Evolutionary conservation across 2,329 filamentous ascomycete genomes (phyloP).

Genomic region (Phialophora tarda): DNA sequence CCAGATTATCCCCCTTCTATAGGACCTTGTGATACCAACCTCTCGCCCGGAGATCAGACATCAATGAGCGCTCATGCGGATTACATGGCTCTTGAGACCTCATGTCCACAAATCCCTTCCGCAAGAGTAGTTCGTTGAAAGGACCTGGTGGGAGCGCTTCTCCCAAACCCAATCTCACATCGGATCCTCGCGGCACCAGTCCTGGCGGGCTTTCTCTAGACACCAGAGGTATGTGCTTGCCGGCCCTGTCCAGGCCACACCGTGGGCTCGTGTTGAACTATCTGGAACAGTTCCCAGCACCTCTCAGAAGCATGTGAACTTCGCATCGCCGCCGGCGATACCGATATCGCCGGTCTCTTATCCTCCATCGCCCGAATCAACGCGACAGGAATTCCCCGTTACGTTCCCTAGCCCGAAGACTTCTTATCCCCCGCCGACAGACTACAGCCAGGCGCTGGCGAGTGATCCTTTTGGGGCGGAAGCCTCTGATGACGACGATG

Average conservation of each 20-base stretch:
- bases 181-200: slow-evolving; percentile 35
- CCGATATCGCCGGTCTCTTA: slow-evolving; percentile 39
- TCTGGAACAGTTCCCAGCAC: slow-evolving; percentile 24
- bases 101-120: slow-evolving; percentile 54
- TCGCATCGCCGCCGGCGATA: slow-evolving; percentile 37
- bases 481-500: slow-evolving; percentile 41
- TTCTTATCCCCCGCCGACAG: slow-evolving; percentile 17
- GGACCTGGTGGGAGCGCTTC: slow-evolving; percentile 42
- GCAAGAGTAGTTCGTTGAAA: slow-evolving; percentile 48
- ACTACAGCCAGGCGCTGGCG: slow-evolving; percentile 41
- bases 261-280: slow-evolving; percentile 5
- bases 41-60: slow-evolving; percentile 8
- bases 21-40: slow-evolving; percentile 1
- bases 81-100: slow-evolving; percentile 51
- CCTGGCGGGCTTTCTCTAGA: slow-evolving; percentile 33
- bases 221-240: slow-evolving; percentile 35
- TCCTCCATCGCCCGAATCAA: slow-evolving; percentile 39
- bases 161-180: slow-evolving; percentile 31
- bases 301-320: slow-evolving; percentile 38
- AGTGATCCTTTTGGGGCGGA: slow-evolving; percentile 50
- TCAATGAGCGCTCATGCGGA: slow-evolving; percentile 32
- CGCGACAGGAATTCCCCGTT: slow-evolving; percentile 34
- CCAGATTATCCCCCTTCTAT: slow-evolving; percentile 15
- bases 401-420: slow-evolving; percentile 26
- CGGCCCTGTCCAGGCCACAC: neutral